These are phyloP conservation scores for Ananas comosus DNA, from an alignment of 176 grass and related monocot species.

Conservation along the genomic window DNA sequence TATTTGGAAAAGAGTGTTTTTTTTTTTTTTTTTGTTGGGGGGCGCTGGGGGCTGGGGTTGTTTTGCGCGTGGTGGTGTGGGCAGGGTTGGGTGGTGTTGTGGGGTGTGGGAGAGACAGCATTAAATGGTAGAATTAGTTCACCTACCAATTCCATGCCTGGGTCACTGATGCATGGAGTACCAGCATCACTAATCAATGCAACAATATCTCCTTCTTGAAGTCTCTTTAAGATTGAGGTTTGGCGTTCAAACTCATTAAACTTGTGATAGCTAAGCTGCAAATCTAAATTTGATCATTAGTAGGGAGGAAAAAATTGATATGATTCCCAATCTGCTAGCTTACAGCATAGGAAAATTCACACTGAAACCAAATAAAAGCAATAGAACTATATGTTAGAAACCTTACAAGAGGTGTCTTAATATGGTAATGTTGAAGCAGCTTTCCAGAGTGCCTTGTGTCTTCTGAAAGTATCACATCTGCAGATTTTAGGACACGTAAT, in stretches of 20 bases:
- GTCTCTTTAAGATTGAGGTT: slow-evolving; percentile 65
- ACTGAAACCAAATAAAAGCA: slow-evolving; percentile 14
- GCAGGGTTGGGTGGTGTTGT: too few species aligned
- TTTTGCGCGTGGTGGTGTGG: too few species aligned
- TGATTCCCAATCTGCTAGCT: slow-evolving; percentile 3
- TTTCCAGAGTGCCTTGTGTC: slow-evolving; percentile 96
- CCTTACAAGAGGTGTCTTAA: slow-evolving; percentile 89
- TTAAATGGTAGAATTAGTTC: not conserved
- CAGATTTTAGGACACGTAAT: slow-evolving; percentile 79
- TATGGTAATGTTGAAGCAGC: slow-evolving; percentile 84
- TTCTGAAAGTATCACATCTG: slow-evolving; percentile 79
- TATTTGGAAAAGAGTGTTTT: too few species aligned
- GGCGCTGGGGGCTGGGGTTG: too few species aligned
- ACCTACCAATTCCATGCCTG: slow-evolving; percentile 75
- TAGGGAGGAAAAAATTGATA: not conserved
- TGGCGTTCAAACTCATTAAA: slow-evolving; percentile 90
- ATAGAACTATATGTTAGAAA: slow-evolving; percentile 12
- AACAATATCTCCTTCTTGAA: slow-evolving; percentile 79
- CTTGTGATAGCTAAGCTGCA: slow-evolving; percentile 88
- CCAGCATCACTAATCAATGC: slow-evolving; percentile 96
- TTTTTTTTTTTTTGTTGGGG: too few species aligned
- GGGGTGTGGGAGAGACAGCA: too few species aligned
- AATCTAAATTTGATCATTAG: slow-evolving; percentile 21
- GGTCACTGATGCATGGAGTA: slow-evolving; percentile 88
- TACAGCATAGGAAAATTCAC: slow-evolving; percentile 8